Percentiles rank a stretch among this genome's conserved stretches.
These are phyloP conservation scores for Elsinoe perseae DNA, from an alignment of 2,329 filamentous ascomycete genomes.

Conservation along the genomic window DNA sequence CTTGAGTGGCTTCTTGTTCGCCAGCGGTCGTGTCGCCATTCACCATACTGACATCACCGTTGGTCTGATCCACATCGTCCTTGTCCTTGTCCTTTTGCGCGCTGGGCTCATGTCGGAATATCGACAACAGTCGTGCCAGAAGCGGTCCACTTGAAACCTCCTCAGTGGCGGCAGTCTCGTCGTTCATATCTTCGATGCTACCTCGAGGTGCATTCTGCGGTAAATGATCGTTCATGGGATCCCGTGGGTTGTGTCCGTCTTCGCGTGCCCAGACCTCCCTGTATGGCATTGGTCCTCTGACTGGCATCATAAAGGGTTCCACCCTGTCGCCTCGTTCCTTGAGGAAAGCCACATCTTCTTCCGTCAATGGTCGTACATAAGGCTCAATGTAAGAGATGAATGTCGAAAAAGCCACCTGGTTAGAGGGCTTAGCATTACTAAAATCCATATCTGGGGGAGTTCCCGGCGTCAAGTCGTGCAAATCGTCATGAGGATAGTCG, in stretches of 20 bases:
- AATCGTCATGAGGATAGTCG: constrained; percentile 69
- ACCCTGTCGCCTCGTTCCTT: constrained; percentile 77
- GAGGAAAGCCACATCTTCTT: constrained; percentile 89
- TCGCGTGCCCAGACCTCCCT: constrained; percentile 90
- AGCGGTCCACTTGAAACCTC: constrained; percentile 82
- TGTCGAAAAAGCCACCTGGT: constrained; percentile 87
- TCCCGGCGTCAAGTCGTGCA: constrained; percentile 79
- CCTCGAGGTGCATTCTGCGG: constrained; percentile 77
- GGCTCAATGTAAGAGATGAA: constrained; percentile 91
- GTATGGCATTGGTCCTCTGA: constrained; percentile 77
- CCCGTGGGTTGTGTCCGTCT: constrained; percentile 70
- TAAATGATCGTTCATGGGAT: constrained; percentile 56
- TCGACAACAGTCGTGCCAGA: constrained; percentile 70
- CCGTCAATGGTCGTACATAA: constrained; percentile 79
- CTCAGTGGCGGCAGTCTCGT: constrained; percentile 80
- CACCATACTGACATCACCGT: constrained; percentile 36
- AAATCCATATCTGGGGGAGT: constrained; percentile 91
- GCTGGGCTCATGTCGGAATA: constrained; percentile 65
- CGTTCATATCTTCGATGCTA: constrained; percentile 76
- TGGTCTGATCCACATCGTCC: constrained; percentile 46
- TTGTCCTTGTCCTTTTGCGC: constrained; percentile 49
- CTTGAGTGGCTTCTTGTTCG: constrained; percentile 34
- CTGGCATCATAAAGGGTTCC: constrained; percentile 77
- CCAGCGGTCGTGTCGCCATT: constrained; percentile 37
- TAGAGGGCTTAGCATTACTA: constrained; percentile 83